Evolutionary conservation across 805 yeast genomes (phyloP), one percentile per base, ranked within the genome.

Genomic region (Zygoascus flipseniorum): DNA sequence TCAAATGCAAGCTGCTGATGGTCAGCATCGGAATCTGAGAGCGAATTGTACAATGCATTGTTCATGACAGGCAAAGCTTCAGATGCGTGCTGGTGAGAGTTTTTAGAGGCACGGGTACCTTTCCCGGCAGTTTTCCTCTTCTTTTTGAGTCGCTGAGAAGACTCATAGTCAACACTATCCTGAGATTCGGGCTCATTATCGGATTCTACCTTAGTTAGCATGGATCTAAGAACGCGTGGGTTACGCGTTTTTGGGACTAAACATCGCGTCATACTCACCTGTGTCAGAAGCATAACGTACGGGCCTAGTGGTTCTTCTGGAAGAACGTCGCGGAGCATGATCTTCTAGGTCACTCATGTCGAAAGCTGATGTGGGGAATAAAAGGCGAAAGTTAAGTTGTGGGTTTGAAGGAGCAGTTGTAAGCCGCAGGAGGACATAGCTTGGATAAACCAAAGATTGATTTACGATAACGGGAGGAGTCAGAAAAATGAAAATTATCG

Each of bases 1-100:
- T 72, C 75, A n/a, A 75, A 65, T 1, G 82, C 80, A 2, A 80
- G 54, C 44, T 80, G 84, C 13, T 31, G 41, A 16, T 47, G 23
- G 18, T 47, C 37, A 31, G 20, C 49, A 26, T 37, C 8, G 31
- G 39, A 32, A 28, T 47, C 49, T 26, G 8, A 14, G 13, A 42
- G 26, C 4, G 23, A 13, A 42, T 19, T 18, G 26, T 42, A 42
- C 13, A 42, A 23, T 18, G 13, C 13, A 18, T 42, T 42, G 13
- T 42, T 13, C 18, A 42, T 14, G 13, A 6, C 44, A 10, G 44
- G 44, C 44, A 42, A 10, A 10, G 20, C 6, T 18, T 42, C 44
- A 3, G 44, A 2, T 14, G 9, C 20, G 3, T 10, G 26, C 20
- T 42, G 26, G 11, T 18, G 18, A 8, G 20, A 35, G 5, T 35